Base-by-base conservation (phyloP, 345 rosid species). In the Tarenaya hassleriana region DNA sequence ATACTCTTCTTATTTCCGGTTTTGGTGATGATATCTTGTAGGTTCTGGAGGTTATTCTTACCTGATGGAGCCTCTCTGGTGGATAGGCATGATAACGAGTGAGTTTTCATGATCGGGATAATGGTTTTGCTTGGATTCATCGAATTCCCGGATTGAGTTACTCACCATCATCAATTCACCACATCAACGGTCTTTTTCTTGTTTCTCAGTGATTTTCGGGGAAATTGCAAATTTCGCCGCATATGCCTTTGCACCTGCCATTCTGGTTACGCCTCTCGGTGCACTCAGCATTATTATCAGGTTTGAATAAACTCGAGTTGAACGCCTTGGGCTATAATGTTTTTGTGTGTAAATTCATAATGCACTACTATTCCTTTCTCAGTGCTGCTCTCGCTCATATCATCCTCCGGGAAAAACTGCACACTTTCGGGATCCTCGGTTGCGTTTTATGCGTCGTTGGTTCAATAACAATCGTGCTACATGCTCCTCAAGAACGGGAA, bases 11-110 rank as follows among this genome's bases (percentile, higher is more conserved):
- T 17, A 17, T 61, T 38, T 20, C 14, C 29, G 37, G 34, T 7
- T 34, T 50, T 41, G 37, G 13, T 39, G 20, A 33, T 54, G 53
- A 20, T 21, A 35, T 41, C 8, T 55, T 62, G 41, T 71, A 77
- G 96, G 89, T 34, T 73, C 69, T 69, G 96, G 96, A 55, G 96
- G 96, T 17, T 81, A 83, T 74, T 77, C 96, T 37, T 87, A 87
- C 69, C 73, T 87, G 63, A 69, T 77, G 31, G 89, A 87, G 77
- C 96, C 96, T 51, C 83, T 83, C 14, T 87, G 96, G 96, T 87
- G 94, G 96, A 64, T 62, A 16, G 96, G 96, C 75, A 87, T 87
- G 96, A 79, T 83, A 67, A 76, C 96, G 56, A 87, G 94, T n/a
- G 14, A 14, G 10, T 56, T 45, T 55, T 51, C 39, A n/a, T 53